Evolutionary conservation across 1,139 yeast genomes (phyloP).

Genomic region (Kurtzmaniella quercitrusa): DNA sequence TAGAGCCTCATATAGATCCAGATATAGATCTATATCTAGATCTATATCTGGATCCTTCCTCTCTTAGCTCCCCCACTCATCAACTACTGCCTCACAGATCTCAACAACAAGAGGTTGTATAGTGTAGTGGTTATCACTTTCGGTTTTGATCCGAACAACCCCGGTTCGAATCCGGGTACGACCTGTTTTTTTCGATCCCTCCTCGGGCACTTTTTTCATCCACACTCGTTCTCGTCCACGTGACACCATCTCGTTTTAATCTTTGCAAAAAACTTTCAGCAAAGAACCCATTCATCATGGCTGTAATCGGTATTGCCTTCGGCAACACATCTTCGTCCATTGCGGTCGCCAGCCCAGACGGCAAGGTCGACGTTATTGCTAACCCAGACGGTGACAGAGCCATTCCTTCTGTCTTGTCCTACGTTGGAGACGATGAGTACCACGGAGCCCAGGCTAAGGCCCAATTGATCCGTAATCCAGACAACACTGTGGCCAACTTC

Average conservation of each 20-base stretch:
- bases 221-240: not conserved
- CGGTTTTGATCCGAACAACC: conserved; percentile 72
- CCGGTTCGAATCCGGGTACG: conserved; percentile 97
- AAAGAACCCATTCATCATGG: conserved; percentile 10
- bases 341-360: conserved; percentile 83
- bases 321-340: conserved; percentile 96
- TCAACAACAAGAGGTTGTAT: conserved; percentile 27
- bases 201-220: not conserved
- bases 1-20: too few relatives aligned
- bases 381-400: conserved; percentile 99
- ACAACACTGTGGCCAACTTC: conserved; percentile 84
- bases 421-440: conserved; percentile 91
- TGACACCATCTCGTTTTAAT: conserved; percentile 2
- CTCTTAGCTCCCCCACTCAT: not conserved
- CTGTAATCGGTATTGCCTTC: conserved; percentile 91
- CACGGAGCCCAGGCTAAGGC: conserved; percentile 96
- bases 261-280: conserved; percentile 1
- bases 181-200: conserved; percentile 45
- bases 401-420: conserved; percentile 88
- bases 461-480: conserved; percentile 87
- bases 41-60: too few relatives aligned
- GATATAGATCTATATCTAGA: too few relatives aligned
- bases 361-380: conserved; percentile 94
- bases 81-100: not conserved
- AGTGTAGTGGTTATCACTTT: conserved; percentile 51